A percentile compares a stretch with the other conserved stretches of the same genome.
Evolutionary conservation across 2,329 filamentous ascomycete genomes (phyloP).

Genomic region (Hymenotorrendiella dingleyae): DNA sequence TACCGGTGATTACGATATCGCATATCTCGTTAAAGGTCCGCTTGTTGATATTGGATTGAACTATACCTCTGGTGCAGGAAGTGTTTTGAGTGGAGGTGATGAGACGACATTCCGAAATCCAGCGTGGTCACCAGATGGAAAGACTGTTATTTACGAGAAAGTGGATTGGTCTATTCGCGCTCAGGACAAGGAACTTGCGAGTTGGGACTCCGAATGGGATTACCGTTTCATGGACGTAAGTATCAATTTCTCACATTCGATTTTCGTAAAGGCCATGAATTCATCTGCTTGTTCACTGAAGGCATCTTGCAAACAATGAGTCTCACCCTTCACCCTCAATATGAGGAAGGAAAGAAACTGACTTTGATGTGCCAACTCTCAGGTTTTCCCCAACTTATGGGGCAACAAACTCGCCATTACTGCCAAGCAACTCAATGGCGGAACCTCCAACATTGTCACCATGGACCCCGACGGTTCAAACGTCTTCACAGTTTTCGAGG

Average conservation of each 20-base stretch:
- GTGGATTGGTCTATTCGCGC: conserved; percentile 29
- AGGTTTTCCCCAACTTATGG: conserved; percentile 32
- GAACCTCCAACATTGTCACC: conserved; percentile 34
- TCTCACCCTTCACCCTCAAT: no score
- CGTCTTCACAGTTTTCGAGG: conserved; percentile 26
- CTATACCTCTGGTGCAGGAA: conserved; percentile 14
- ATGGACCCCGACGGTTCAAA: conserved; percentile 29
- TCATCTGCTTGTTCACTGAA: no score
- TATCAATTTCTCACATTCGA: no score
- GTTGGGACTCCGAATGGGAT: conserved; percentile 36
- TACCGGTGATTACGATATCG: no score
- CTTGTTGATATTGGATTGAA: conserved; percentile 11
- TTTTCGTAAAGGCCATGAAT: no score
- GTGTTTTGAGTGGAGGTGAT: conserved; percentile 10
- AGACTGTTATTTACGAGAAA: conserved; percentile 22
- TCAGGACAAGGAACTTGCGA: conserved; percentile 34
- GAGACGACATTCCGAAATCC: conserved; percentile 13
- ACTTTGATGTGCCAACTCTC: no score
- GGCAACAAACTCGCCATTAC: conserved; percentile 31
- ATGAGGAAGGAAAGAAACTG: no score
- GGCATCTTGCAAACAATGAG: no score
- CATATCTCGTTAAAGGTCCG: conserved; percentile 14
- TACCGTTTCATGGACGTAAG: conserved; percentile 39
- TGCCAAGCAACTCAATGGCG: conserved; percentile 33
- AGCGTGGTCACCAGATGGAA: conserved; percentile 21